phyloP scores from a whole-genome alignment of 2,329 filamentous ascomycete species.

The Diaporthe velutina region DNA sequence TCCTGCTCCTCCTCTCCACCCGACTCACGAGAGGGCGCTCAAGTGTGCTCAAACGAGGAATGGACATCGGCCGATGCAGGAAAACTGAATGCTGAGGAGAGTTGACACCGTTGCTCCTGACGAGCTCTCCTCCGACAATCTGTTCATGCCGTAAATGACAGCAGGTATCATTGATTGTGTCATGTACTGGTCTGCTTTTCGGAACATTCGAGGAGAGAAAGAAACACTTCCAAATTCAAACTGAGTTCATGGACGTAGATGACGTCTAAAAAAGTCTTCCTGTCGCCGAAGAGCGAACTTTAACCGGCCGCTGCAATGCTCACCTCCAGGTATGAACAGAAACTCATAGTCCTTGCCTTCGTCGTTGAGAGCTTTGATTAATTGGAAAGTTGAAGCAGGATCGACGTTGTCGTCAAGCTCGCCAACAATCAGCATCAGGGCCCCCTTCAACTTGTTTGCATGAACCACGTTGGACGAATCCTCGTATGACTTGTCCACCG shows the following conservation, averaged over 20 bases:
- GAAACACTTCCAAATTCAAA: background rate
- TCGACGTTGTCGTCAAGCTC: conserved; percentile 1
- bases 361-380: background rate
- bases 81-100: no score
- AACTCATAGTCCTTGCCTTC: background rate
- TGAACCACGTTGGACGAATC: background rate
- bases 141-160: no score
- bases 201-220: no score
- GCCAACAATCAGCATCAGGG: background rate
- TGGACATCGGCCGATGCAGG: no score
- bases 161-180: no score
- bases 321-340: background rate
- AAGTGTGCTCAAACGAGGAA: no score
- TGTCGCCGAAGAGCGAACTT: background rate
- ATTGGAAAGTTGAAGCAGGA: background rate
- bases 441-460: background rate
- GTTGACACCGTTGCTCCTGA: no score
- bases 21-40: no score
- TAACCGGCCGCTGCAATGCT: background rate
- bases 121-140: no score
- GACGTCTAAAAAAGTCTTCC: background rate
- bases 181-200: no score
- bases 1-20: no score
- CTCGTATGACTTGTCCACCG: background rate
- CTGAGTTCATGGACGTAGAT: background rate